Conservation (phyloP, 1,284 basidiomycete genomes). For the Polyporus tsugae region DNA sequence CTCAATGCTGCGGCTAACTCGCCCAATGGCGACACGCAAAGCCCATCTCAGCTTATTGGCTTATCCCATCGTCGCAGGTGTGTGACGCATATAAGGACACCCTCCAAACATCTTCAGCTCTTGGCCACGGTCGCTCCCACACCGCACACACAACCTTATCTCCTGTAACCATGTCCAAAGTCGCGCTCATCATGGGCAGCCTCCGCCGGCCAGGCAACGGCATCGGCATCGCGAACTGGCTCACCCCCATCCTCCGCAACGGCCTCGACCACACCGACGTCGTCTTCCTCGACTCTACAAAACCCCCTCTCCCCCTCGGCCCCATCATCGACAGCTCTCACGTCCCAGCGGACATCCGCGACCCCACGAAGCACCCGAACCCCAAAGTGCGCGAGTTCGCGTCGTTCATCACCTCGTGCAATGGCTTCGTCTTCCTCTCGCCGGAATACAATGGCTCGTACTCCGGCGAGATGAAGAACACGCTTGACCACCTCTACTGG, state of each 20-base stretch:
- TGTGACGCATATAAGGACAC: neutral
- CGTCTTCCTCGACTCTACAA: conserved; percentile 37
- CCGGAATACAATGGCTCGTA: conserved; percentile 43
- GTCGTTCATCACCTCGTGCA: conserved; percentile 37
- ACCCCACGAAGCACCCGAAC: conserved; percentile 37
- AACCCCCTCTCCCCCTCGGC: conserved; percentile 38
- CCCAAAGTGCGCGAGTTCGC: conserved; percentile 40
- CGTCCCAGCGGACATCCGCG: conserved; percentile 38
- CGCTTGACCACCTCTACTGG: conserved; percentile 43
- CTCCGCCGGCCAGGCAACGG: conserved; percentile 39
- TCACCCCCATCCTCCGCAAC: conserved; percentile 33
- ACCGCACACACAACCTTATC: neutral
- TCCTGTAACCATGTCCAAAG: conserved; percentile 29
- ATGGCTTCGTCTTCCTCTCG: conserved; percentile 39
- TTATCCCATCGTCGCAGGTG: neutral
- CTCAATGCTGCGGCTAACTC: conserved; percentile 8
- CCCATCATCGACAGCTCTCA: conserved; percentile 39
- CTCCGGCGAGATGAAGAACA: conserved; percentile 43
- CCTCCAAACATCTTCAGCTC: neutral
- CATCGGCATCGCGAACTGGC: conserved; percentile 40
- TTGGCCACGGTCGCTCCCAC: neutral
- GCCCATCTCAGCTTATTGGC: conserved; percentile 10
- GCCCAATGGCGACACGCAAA: conserved; percentile 24
- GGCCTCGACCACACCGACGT: conserved; percentile 34
- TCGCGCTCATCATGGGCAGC: conserved; percentile 42